Base-by-base conservation (phyloP, 2,329 filamentous ascomycete genomes). In the Neonectria neomacrospora region DNA sequence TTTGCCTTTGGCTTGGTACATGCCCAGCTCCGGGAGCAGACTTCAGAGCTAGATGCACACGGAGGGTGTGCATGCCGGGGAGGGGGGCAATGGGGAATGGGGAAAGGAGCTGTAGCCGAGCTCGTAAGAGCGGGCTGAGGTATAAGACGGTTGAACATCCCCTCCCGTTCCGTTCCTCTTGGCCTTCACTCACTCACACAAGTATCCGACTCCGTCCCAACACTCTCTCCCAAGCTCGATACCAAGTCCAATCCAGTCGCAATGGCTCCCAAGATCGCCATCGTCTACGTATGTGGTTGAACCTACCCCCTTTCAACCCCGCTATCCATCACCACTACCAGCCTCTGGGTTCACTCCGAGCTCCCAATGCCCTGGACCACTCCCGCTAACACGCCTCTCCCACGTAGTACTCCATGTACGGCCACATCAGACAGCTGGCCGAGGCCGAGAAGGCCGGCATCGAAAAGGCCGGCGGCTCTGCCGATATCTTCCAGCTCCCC, bases 221-320 rank as follows among this genome's bases (percentile, higher is more conserved):
- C 37, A 18, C 26, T 12, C 42, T 12, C 42, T 26, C 60, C 61
- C 61, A 64, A 32, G n/a, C 28, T 51, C 44, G 23, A 52, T 61
- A 58, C 50, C 47, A 22, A 20, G 34, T 47, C 45, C 44, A 63
- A 64, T 44, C 63, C 60, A 66, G 55, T 66, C 84, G 86, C 74
- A 75, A 96, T 97, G 93, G 92, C 92, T 82, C 92, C 92, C 80
- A 96, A 93, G 85, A 88, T 97, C 77, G 94, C 94, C 74, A 96
- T 97, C 81, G 88, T 97, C 79, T 96, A 89, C 80, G 92, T 94
- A 85, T 73, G 91, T 87, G 50, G 37, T 61, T 52, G 48, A 55
- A 51, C 64, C 44, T 58, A 45, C 57, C 54, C 53, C 47, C 57
- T 52, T 56, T 52, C 44, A 60, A 54, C 41, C 47, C 42, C 63